phyloP scores from a whole-genome alignment of 305 asterid species.

The Fraxinus nigra region DNA sequence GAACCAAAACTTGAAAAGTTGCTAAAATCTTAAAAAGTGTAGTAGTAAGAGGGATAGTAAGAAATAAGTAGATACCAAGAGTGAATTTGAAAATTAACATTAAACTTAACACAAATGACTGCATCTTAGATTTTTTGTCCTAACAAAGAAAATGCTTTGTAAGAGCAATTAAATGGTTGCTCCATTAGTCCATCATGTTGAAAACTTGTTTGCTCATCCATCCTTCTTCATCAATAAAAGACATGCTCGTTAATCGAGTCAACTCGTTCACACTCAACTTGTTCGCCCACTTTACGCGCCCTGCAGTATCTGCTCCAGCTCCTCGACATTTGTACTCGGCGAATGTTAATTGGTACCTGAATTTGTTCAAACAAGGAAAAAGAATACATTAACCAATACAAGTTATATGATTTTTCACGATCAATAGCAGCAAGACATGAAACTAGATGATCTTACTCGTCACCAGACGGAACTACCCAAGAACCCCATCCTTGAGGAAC shows the following conservation, averaged over 20 bases:
- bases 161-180: not conserved
- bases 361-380: not conserved
- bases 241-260: slow-evolving; percentile 34
- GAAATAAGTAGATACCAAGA: not conserved
- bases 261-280: slow-evolving; percentile 26
- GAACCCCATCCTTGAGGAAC: slow-evolving; percentile 65
- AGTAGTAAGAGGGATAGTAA: not conserved
- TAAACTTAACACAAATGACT: not conserved
- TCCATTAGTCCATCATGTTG: slow-evolving; percentile 5
- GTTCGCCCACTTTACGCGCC: slow-evolving; percentile 59
- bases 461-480: slow-evolving; percentile 37
- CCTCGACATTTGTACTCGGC: slow-evolving; percentile 57
- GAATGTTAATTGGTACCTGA: slow-evolving; percentile 52
- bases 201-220: slow-evolving; percentile 39
- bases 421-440: not conserved
- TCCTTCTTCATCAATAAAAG: slow-evolving; percentile 61
- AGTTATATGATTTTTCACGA: not conserved
- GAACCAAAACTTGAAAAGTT: not conserved
- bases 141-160: not conserved
- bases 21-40: not conserved
- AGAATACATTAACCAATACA: not conserved
- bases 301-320: slow-evolving; percentile 44
- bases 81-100: not conserved
- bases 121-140: not conserved
- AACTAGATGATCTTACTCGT: slow-evolving; percentile 40